A percentile compares a stretch with the other conserved stretches of the same genome.
Conservation (phyloP, 192 early-diverging fungal species). For the Glomus cerebriforme region DNA sequence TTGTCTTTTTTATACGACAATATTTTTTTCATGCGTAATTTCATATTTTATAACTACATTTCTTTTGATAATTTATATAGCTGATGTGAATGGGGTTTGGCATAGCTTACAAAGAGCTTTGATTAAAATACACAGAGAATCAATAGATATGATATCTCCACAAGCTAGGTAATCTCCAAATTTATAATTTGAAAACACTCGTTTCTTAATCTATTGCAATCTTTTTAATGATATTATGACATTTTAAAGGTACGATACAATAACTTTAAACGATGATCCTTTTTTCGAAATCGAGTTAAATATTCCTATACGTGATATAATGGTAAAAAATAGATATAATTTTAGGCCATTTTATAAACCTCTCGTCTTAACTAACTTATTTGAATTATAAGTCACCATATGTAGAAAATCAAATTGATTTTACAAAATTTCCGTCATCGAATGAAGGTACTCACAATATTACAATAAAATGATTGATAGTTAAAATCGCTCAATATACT, state of each 20-base stretch:
- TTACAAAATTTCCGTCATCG: background rate
- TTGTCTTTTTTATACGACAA: background rate
- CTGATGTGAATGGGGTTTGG: constrained; percentile 50
- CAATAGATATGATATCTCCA: constrained; percentile 36
- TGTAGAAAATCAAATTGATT: background rate
- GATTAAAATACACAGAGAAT: constrained; percentile 28
- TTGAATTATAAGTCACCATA: constrained; percentile 6
- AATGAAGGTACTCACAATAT: background rate
- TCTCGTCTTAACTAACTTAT: too few relatives aligned
- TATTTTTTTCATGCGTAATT: background rate
- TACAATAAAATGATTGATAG: background rate
- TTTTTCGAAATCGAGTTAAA: constrained; percentile 25
- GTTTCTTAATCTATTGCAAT: background rate
- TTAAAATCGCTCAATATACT: background rate
- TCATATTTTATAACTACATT: background rate
- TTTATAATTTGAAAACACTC: background rate
- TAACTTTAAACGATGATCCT: constrained; percentile 29
- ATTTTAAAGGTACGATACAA: constrained; percentile 26
- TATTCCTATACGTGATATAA: background rate
- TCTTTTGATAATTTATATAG: constrained; percentile 21
- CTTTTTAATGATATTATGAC: background rate
- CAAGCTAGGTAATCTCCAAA: constrained; percentile 37
- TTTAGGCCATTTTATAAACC: background rate
- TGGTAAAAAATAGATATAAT: constrained; percentile 6
- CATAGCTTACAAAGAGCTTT: constrained; percentile 38